A percentile compares a stretch with the other conserved stretches of the same genome.
Conservation (phyloP, 495 filamentous ascomycete genomes). For the Rostrohypoxylon terebratum region DNA sequence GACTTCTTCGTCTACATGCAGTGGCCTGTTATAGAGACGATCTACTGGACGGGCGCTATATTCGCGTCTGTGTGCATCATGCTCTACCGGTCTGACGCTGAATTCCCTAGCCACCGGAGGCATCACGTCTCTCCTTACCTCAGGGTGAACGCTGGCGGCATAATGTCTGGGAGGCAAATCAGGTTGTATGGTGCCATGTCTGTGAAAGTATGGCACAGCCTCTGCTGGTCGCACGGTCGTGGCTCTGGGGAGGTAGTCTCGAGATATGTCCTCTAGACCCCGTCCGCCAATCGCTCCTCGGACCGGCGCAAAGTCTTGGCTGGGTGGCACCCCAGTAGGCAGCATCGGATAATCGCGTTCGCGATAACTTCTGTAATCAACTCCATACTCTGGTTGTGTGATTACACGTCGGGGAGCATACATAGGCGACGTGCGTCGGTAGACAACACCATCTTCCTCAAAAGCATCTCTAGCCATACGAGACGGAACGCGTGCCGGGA, state of each 20-base stretch:
- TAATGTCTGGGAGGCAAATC: conserved; percentile 59
- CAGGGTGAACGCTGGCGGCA: conserved; percentile 54
- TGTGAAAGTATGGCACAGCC: conserved; percentile 64
- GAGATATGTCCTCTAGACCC: conserved; percentile 54
- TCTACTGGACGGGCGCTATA: conserved; percentile 53
- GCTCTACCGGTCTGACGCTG: conserved; percentile 54
- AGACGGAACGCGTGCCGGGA: conserved; percentile 63
- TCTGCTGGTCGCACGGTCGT: conserved; percentile 68
- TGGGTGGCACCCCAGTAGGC: conserved; percentile 54
- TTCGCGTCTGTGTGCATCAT: conserved; percentile 51
- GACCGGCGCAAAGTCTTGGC: conserved; percentile 58
- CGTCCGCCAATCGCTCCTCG: conserved; percentile 53
- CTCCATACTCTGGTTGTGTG: conserved; percentile 64
- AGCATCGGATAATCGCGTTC: conserved; percentile 62
- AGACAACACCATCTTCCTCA: conserved; percentile 61
- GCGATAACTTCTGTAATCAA: conserved; percentile 62
- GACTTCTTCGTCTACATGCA: conserved; percentile 57
- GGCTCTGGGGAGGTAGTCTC: conserved; percentile 67
- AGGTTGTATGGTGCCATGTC: conserved; percentile 65
- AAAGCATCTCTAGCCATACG: conserved; percentile 62
- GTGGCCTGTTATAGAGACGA: conserved; percentile 54
- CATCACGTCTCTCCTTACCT: conserved; percentile 54
- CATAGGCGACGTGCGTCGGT: conserved; percentile 55
- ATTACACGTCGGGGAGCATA: conserved; percentile 62
- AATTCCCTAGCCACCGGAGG: conserved; percentile 54